These are phyloP conservation scores for Sindora glabra DNA, from an alignment of 306 rosid genomes.

Conservation along the genomic window DNA sequence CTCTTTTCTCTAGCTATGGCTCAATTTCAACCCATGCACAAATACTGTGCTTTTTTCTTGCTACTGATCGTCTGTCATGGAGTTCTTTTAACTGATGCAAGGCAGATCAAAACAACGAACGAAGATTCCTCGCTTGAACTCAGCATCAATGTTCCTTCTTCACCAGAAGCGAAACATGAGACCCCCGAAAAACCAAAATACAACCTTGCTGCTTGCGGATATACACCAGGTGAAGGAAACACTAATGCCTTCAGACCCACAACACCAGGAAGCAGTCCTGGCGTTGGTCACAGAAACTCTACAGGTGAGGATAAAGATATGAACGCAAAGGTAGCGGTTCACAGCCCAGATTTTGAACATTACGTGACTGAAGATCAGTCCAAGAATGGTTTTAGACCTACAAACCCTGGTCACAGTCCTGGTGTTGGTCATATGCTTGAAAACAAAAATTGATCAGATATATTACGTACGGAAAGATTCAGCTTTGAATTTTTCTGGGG, in stretches of 20 bases:
- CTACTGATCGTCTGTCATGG: neutral
- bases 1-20: slow-evolving; percentile 1
- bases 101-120: slow-evolving; percentile 16
- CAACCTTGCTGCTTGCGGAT: neutral
- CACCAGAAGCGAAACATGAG: neutral
- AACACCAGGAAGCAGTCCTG: slow-evolving; percentile 60
- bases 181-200: neutral
- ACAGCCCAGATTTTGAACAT: neutral
- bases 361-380: neutral
- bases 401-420: slow-evolving; percentile 70
- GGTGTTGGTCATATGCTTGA: slow-evolving; percentile 64
- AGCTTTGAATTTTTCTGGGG: neutral
- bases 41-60: neutral
- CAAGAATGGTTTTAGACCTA: slow-evolving; percentile 38
- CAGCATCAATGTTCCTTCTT: too few species aligned
- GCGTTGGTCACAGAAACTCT: slow-evolving; percentile 18
- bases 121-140: too few species aligned
- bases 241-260: slow-evolving; percentile 36
- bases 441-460: neutral
- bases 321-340: neutral
- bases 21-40: neutral
- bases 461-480: neutral
- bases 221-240: too few species aligned
- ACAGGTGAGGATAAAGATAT: neutral
- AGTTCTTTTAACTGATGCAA: slow-evolving; percentile 13